Percentiles rank a stretch among this genome's conserved stretches.
Evolutionary conservation across 306 rosid genomes (phyloP).

Genomic region (Hippophae gyantsensis): DNA sequence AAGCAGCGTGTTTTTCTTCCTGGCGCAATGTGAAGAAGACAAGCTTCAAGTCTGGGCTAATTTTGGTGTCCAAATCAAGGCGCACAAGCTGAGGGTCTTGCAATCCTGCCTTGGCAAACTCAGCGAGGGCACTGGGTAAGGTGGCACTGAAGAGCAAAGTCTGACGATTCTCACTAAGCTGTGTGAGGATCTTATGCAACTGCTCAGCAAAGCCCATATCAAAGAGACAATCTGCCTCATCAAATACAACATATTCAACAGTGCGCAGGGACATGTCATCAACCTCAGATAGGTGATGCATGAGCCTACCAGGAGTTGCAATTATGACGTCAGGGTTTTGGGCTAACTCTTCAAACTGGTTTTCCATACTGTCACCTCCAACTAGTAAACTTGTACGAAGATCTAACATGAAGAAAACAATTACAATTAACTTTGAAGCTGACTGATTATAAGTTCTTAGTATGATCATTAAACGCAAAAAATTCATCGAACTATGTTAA

Average conservation of each 20-base stretch:
- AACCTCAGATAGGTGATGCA: slow-evolving; percentile 87
- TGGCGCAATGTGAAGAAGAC: slow-evolving; percentile 65
- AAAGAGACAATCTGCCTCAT: slow-evolving; percentile 80
- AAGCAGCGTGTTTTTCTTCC: slow-evolving; percentile 72
- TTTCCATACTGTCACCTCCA: slow-evolving; percentile 95
- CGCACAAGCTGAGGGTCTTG: slow-evolving; percentile 84
- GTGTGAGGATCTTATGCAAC: slow-evolving; percentile 66
- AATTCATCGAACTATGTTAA: no score
- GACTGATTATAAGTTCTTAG: no score
- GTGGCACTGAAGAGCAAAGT: slow-evolving; percentile 94
- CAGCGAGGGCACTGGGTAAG: slow-evolving; percentile 85
- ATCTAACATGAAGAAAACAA: slow-evolving; percentile 30
- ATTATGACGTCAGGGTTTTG: slow-evolving; percentile 80
- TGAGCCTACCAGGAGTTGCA: slow-evolving; percentile 96
- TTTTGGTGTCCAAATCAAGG: slow-evolving; percentile 78
- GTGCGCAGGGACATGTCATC: slow-evolving; percentile 82
- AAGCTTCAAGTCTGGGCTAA: slow-evolving; percentile 86
- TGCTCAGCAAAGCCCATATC: slow-evolving; percentile 94
- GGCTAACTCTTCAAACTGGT: slow-evolving; percentile 75
- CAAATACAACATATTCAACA: slow-evolving; percentile 86
- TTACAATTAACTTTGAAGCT: no score
- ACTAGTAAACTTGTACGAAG: slow-evolving; percentile 79
- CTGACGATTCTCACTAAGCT: slow-evolving; percentile 79
- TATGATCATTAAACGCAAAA: no score
- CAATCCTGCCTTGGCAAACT: slow-evolving; percentile 92